Conservation (phyloP, 208 protist species). For the Leishmania mexicana region DNA sequence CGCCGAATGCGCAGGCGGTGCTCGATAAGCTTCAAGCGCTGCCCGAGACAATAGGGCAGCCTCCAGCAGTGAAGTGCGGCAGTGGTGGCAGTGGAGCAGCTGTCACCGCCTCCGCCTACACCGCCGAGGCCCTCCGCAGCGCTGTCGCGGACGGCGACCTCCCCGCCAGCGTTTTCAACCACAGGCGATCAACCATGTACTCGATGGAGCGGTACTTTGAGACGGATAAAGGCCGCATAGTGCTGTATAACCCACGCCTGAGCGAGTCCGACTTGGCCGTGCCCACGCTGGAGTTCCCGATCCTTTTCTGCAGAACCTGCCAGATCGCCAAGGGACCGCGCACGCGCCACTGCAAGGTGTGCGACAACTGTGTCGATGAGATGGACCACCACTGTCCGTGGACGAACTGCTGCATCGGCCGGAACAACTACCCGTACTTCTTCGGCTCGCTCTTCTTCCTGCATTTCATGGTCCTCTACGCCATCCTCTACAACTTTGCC, state of each 20-base stretch:
- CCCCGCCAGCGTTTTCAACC: slow-evolving; percentile 29
- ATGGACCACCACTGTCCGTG: slow-evolving; percentile 76
- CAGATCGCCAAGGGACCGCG: slow-evolving; percentile 50
- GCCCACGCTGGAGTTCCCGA: slow-evolving; percentile 42
- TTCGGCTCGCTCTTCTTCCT: slow-evolving; percentile 36
- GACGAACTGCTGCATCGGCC: slow-evolving; percentile 67
- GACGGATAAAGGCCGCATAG: slow-evolving; percentile 34
- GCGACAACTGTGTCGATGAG: slow-evolving; percentile 62
- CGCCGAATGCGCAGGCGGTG: slow-evolving; percentile 45
- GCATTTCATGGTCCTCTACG: slow-evolving; percentile 45
- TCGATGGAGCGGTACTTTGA: slow-evolving; percentile 47
- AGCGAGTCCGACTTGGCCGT: slow-evolving; percentile 33
- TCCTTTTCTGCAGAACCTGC: slow-evolving; percentile 61
- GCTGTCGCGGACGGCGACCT: slow-evolving; percentile 28
- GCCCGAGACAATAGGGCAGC: neutral
- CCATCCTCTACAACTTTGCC: slow-evolving; percentile 37
- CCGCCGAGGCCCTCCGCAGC: slow-evolving; percentile 18
- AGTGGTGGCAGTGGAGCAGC: neutral
- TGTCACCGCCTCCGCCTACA: neutral
- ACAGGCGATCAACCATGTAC: slow-evolving; percentile 31
- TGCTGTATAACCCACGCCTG: slow-evolving; percentile 33
- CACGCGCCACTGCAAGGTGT: slow-evolving; percentile 64
- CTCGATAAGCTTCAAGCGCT: slow-evolving; percentile 28
- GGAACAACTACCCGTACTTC: slow-evolving; percentile 69
- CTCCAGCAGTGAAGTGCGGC: neutral